Evolutionary conservation across 2,329 filamentous ascomycete species (phyloP), one percentile per base, ranked within the genome.

Genomic region (Colletotrichum sp.): DNA sequence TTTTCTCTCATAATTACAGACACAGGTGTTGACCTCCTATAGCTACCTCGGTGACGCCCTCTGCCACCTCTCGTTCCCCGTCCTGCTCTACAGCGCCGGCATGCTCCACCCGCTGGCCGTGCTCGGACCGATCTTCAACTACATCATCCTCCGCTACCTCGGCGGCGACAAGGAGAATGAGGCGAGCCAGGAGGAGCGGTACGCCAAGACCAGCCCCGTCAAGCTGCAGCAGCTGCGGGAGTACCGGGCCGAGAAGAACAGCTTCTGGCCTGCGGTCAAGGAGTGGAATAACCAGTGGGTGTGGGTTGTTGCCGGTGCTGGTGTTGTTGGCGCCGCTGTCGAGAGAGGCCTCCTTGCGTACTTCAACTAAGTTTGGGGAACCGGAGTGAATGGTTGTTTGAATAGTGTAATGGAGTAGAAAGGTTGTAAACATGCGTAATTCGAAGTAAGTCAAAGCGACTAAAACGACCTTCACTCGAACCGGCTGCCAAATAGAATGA

Each of bases 1-100:
- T 21, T 24, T 29, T 18, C 15, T 3, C n/a, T 3, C n/a, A 2
- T 15, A 0, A n/a, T 11, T 2, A 8, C 0, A 58, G 12, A 29
- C 1, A 18, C 1, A 11, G 27, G 33, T 3, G 16, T 51, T 54
- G 47, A n/a, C 64, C 7, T 24, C 15, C 65, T 38, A 36, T 65
- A 91, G 89, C 82, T 92, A 91, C 78, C 86, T 92, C n/a, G 90
- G 90, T 3, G 90, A 91, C 70, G 84, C 87, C 4, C 83, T 92
- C 6, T 85, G 90, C 12, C 90, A 92, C 77, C 77, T 89, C 61
- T 90, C 90, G 1, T 92, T 92, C 84, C 88, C 89, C 2, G 79
- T 91, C 9, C 84, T 90, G 72, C 85, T 91, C 4, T 90, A 88
- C 78, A 85, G 87, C 21, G 87, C 86, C 12, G 88, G 87, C 66